These are phyloP conservation scores for Tricholomella constricta DNA, from an alignment of 768 basidiomycete genomes.

Conservation along the genomic window DNA sequence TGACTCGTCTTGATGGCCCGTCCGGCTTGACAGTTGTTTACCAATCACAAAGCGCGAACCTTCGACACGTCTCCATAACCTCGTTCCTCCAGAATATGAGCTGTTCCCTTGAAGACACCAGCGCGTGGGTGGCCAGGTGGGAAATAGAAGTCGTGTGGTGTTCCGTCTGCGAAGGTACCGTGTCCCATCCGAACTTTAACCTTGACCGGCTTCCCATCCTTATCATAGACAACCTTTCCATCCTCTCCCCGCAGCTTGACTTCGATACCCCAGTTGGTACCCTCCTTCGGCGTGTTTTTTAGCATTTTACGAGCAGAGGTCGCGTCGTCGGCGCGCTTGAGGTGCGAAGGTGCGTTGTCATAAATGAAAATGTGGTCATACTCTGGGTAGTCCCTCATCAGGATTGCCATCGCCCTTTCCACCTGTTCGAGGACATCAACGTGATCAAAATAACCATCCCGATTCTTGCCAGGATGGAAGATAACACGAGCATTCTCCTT, in stretches of 20 bases:
- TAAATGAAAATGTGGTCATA: too few relatives aligned
- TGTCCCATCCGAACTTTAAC: conserved; percentile 33
- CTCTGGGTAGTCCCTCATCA: background rate
- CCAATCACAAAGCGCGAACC: background rate
- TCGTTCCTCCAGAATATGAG: background rate
- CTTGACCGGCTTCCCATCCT: conserved; percentile 25
- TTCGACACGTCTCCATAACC: background rate
- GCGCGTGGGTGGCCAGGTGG: conserved; percentile 24
- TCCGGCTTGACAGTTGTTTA: background rate
- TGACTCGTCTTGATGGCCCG: too few relatives aligned
- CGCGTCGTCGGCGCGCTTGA: conserved; percentile 1
- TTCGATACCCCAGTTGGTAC: conserved; percentile 21
- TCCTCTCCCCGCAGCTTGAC: conserved; percentile 12
- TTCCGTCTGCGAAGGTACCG: conserved; percentile 23
- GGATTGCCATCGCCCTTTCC: too few relatives aligned
- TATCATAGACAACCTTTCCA: conserved; percentile 24
- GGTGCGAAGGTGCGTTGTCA: conserved; percentile 5
- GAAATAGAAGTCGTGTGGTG: conserved; percentile 32
- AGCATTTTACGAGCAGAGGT: conserved; percentile 5
- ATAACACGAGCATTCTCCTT: conserved; percentile 18
- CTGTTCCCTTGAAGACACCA: conserved; percentile 37
- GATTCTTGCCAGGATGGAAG: conserved; percentile 24
- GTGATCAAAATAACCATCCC: conserved; percentile 3
- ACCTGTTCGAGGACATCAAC: conserved; percentile 27
- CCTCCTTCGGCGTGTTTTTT: conserved; percentile 15